Evolutionary conservation across 2,329 filamentous ascomycete genomes (phyloP), one percentile per base, ranked within the genome.

Genomic region (Dothiorella sarmentorum): DNA sequence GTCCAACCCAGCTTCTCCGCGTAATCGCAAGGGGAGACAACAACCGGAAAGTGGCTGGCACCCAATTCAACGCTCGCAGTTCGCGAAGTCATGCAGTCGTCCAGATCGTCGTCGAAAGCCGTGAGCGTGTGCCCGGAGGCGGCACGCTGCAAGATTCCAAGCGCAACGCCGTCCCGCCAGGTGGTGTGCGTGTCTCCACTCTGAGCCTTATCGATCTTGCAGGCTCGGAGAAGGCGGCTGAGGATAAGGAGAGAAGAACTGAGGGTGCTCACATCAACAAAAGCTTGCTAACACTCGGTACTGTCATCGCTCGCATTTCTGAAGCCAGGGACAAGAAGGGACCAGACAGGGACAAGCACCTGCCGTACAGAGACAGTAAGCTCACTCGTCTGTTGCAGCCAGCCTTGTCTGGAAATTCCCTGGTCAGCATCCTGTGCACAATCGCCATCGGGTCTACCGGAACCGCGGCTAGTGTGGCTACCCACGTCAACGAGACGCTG

Each of bases 251-350:
- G 76, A 85, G 94, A 56, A 84, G 94, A 44, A 90, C 91, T 15
- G 94, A 99, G 75, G 94, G 94, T 63, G 93, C 93, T 11, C 94
- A 99, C 71, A 99, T 99, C 76, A 99, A 99, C 80, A 97, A 97
- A 77, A 97, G 91, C 72, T 77, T 99, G 68, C 84, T 99, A 60
- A 99, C 94, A 0, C 79, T 99, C 3, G 94, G 94, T 53, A 99
- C 91, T 1, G 94, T 99, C 67, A 97, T 99, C 70, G 89, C 90
- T 10, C 89, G 89, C 63, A 80, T 99, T n/a, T 95, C 93, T 1
- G 90, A 91, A 58, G 85, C 88, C 68, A 96, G 95, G 69, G 90
- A 96, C 40, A 92, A 91, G 69, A 90, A 94, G 63, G 88, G 85
- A 51, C 65, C 62, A 47, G 91, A 96, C 68, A 91, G 90, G 70